Evolutionary conservation across 805 yeast genomes (phyloP), one percentile per base, ranked within the genome.

Genomic region (Kockiozyma suomiensis): DNA sequence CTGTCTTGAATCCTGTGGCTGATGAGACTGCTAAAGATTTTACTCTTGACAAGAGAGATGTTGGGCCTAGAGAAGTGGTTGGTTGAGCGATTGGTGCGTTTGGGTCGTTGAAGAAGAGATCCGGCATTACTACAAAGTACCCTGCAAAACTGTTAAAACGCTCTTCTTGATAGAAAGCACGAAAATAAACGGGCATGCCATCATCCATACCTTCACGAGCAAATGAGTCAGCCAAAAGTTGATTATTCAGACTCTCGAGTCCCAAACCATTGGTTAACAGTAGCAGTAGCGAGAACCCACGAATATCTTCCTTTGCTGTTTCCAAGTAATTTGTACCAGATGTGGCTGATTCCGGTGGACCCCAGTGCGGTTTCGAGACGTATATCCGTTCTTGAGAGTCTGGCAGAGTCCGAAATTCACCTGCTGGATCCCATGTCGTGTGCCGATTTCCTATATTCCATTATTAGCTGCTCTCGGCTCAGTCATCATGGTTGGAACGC

Each of bases 191-290:
- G n/a, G n/a, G n/a, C n/a, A n/a, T n/a, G n/a, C n/a, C n/a, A n/a
- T n/a, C n/a, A n/a, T n/a, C n/a, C 8, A 17, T 40, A 60, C 64
- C 66, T 43, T 62, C 59, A 12, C 47, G 38, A 5, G 74, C 68
- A 50, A 68, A 70, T n/a, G 54, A 41, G 58, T 72, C 75, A 5
- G 75, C 75, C 46, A 70, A 53, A 17, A 61, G 59, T 51, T 67
- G 63, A 52, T 72, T 72, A 62, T 70, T 71, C 6, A 35, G 28
- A 42, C 71, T 66, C n/a, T 64, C 67, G 28, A 72, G 56, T 0
- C 75, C 75, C 30, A 72, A 66, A 12, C 73, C 70, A 59, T 72
- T 72, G 13, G 75, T 72, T 23, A 72, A 66, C 28, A 72, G 59
- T 2, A 62, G 40, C 26, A 62, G 25, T 8, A 62, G 28, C 23